A percentile compares a stretch with the other conserved stretches of the same genome.
phyloP scores from a whole-genome alignment of 768 basidiomycete species.

The Pisolithus microcarpus region DNA sequence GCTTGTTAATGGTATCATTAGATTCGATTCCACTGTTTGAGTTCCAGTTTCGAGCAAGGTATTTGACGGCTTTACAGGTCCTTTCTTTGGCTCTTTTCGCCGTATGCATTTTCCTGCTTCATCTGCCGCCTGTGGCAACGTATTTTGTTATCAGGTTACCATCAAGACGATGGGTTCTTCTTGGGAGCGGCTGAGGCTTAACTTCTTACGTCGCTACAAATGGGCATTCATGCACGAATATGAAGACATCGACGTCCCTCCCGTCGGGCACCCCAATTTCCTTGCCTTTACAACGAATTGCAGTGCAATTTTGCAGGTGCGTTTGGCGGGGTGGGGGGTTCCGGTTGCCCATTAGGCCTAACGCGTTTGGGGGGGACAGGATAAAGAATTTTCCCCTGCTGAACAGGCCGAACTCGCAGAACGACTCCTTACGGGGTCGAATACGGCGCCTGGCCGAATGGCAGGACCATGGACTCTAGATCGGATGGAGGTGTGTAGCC shows the following conservation, averaged over 20 bases:
- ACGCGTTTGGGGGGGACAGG: conserved; percentile 22
- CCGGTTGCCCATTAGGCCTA: neutral
- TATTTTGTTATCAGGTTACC: conserved; percentile 34
- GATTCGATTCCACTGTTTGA: conserved; percentile 33
- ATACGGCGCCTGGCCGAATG: conserved; percentile 30
- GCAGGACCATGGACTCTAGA: conserved; percentile 43
- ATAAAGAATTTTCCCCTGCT: conserved; percentile 33
- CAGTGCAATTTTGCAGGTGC: conserved; percentile 33
- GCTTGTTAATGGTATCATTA: neutral
- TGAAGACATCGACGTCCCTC: conserved; percentile 37
- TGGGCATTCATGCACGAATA: conserved; percentile 67
- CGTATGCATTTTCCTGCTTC: conserved; percentile 29
- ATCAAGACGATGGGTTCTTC: conserved; percentile 40
- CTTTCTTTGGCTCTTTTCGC: conserved; percentile 48
- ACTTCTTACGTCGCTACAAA: conserved; percentile 64
- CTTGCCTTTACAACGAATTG: conserved; percentile 39
- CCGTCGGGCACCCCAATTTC: conserved; percentile 53
- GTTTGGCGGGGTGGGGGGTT: conserved; percentile 1
- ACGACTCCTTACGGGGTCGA: conserved; percentile 29
- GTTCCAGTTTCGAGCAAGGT: conserved; percentile 41
- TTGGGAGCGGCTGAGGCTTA: conserved; percentile 46
- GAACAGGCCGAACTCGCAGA: conserved; percentile 40
- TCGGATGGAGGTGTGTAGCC: conserved; percentile 35
- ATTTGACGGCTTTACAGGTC: conserved; percentile 51
- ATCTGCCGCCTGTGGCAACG: neutral